Conservation (phyloP, 139 green algal species). For the Bryopsis sp. region DNA sequence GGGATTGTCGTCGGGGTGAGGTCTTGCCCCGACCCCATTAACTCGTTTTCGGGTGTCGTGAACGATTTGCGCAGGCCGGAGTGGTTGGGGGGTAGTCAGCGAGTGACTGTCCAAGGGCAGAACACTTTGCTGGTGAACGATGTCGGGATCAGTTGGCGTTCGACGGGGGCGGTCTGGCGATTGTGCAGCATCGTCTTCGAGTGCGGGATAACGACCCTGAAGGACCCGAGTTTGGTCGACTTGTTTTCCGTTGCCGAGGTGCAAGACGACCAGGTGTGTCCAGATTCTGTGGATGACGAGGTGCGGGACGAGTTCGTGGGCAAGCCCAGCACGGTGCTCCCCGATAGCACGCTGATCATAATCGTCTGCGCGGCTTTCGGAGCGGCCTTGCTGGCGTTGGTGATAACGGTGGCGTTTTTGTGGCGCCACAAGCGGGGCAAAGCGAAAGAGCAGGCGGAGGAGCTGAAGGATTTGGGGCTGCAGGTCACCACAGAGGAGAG, state of each 20-base stretch:
- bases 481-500: not conserved
- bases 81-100: not conserved
- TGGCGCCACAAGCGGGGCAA: not conserved
- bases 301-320: not conserved
- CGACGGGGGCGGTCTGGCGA: not conserved
- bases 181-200: not conserved
- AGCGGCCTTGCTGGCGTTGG: not conserved
- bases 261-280: not conserved
- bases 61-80: not conserved
- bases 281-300: not conserved
- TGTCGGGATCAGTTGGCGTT: not conserved
- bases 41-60: not conserved
- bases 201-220: not conserved
- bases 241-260: not conserved
- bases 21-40: not conserved
- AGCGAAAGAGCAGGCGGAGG: not conserved
- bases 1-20: not conserved
- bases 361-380: not conserved
- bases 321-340: not conserved
- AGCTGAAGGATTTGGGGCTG: not conserved
- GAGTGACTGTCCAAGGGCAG: not conserved
- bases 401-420: not conserved
- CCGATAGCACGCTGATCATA: not conserved
- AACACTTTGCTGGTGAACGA: constrained; percentile 1
- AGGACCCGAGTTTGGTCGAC: not conserved